Evolutionary conservation across 1,139 yeast genomes (phyloP).

Genomic region (Pichia sp.): DNA sequence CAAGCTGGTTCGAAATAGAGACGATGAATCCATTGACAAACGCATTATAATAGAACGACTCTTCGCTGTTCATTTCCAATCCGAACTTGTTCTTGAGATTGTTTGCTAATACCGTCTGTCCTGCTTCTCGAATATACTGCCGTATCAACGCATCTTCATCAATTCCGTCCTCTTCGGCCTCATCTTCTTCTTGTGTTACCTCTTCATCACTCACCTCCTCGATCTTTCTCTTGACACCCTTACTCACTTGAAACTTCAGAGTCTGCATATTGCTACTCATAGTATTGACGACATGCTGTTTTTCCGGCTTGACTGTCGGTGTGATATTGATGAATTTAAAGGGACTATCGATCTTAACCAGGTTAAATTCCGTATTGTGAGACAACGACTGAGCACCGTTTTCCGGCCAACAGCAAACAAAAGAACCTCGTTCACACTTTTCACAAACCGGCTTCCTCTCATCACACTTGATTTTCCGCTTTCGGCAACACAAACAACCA

Average conservation of each 20-base stretch:
- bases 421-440: conserved; percentile 6
- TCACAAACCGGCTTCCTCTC: conserved; percentile 12
- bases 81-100: background rate
- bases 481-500: conserved; percentile 19
- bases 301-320: background rate
- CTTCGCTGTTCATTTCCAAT: background rate
- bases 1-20: conserved; percentile 41
- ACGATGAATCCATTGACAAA: conserved; percentile 40
- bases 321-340: conserved; percentile 3
- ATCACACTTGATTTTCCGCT: conserved; percentile 18
- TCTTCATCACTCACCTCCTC: no score
- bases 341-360: background rate
- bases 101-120: background rate
- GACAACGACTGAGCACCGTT: conserved; percentile 11
- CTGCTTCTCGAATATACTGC: conserved; percentile 21
- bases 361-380: conserved; percentile 10
- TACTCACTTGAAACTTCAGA: background rate
- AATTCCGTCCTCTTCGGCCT: no score
- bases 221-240: no score
- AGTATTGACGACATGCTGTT: background rate
- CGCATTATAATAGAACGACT: conserved; percentile 31
- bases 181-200: no score
- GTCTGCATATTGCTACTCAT: background rate
- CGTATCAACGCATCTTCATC: conserved; percentile 13
- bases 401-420: conserved; percentile 16